A percentile compares a stretch with the other conserved stretches of the same genome.
These are phyloP conservation scores for Ogataea salicorniae DNA, from an alignment of 805 yeast genomes.

Conservation along the genomic window DNA sequence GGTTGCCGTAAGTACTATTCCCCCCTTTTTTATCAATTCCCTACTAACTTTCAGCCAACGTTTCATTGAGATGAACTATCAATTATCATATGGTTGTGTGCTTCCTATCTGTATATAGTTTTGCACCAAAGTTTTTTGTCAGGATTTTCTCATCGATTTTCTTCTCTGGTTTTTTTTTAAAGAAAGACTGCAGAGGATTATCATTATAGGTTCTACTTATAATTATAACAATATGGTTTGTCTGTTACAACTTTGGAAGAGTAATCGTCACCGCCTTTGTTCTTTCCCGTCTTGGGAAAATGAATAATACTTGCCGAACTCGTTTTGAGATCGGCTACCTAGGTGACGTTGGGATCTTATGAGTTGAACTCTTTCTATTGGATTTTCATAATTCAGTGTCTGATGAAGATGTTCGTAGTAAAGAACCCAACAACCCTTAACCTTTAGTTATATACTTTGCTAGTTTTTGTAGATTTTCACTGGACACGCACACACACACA, in stretches of 20 bases:
- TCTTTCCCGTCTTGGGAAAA: constrained; percentile 44
- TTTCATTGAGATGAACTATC: background rate
- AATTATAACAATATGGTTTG: constrained; percentile 45
- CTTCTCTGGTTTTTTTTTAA: constrained; percentile 5
- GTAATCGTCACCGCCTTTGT: constrained; percentile 53
- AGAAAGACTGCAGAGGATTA: constrained; percentile 6
- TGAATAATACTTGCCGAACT: constrained; percentile 22
- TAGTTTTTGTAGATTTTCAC: background rate
- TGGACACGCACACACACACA: no score
- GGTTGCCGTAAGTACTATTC: constrained; percentile 96
- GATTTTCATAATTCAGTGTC: constrained; percentile 16
- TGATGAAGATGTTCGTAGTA: constrained; percentile 70
- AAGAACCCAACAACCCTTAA: constrained; percentile 64
- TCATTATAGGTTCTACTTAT: no score
- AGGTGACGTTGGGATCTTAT: constrained; percentile 50
- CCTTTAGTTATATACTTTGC: constrained; percentile 2
- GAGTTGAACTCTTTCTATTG: constrained; percentile 67
- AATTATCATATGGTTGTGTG: constrained; percentile 4
- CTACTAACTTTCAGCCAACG: constrained; percentile 1
- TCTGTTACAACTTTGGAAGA: constrained; percentile 99
- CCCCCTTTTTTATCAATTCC: background rate
- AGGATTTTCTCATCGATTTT: constrained; percentile 45
- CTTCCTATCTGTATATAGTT: constrained; percentile 9
- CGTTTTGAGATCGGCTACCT: constrained; percentile 41
- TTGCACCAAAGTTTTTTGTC: constrained; percentile 80